Conservation (phyloP, 352 stramenopile genomes). For the Phytophthora pisi region DNA sequence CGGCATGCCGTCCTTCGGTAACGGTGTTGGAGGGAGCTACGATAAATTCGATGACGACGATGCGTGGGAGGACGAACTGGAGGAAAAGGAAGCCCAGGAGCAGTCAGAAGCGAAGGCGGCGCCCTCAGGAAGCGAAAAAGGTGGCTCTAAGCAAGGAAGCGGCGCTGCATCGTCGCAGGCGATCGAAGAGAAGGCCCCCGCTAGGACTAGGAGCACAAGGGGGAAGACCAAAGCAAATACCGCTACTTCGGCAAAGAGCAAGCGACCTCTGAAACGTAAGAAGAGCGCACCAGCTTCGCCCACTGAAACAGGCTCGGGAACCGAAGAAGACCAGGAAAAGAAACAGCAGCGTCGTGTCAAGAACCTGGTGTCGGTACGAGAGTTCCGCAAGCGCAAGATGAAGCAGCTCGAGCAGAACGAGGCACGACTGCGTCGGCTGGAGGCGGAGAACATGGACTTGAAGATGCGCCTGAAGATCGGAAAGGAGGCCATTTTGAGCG, state of each 20-base stretch:
- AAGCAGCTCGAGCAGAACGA: constrained; percentile 80
- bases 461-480: constrained; percentile 85
- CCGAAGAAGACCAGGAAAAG: constrained; percentile 50
- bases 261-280: constrained; percentile 37
- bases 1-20: constrained; percentile 8
- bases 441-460: constrained; percentile 80
- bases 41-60: constrained; percentile 29
- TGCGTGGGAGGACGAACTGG: constrained; percentile 4
- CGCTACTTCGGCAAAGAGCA: constrained; percentile 10
- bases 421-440: constrained; percentile 56
- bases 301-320: constrained; percentile 11
- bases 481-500: constrained; percentile 74
- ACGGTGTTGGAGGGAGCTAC: constrained; percentile 28
- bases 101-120: constrained; percentile 3
- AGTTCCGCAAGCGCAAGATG: constrained; percentile 81
- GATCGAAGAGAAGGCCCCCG: constrained; percentile 9
- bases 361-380: constrained; percentile 74
- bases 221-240: constrained; percentile 15
- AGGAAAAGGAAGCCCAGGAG: constrained; percentile 9
- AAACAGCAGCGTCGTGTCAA: constrained; percentile 73
- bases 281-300: constrained; percentile 28
- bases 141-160: constrained; percentile 6
- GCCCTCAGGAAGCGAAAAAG: background rate
- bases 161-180: constrained; percentile 1
- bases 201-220: constrained; percentile 9